Conservation (phyloP, 2,329 filamentous ascomycete species). For the Botrytis paeoniae region DNA sequence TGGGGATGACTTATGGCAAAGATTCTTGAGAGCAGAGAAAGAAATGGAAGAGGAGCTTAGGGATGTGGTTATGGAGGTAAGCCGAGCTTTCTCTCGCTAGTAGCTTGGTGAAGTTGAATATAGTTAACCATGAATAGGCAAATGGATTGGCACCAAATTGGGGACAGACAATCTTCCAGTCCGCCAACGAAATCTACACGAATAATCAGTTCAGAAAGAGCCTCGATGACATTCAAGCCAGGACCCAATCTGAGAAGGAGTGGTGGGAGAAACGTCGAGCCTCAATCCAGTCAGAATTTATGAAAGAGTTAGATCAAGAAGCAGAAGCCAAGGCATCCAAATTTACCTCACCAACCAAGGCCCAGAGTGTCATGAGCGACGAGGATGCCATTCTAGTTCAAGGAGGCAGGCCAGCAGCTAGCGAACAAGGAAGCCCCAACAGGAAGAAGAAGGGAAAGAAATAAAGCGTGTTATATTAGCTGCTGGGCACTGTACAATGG, state of each 20-base stretch:
- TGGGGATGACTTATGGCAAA: conserved; percentile 92
- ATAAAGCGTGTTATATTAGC: conserved; percentile 37
- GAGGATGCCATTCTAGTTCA: conserved; percentile 80
- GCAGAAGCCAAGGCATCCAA: conserved; percentile 44
- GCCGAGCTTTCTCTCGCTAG: conserved; percentile 28
- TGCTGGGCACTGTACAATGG: conserved; percentile 17
- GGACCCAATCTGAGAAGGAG: conserved; percentile 70
- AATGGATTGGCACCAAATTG: conserved; percentile 86
- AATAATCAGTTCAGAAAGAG: conserved; percentile 74
- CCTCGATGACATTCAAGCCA: conserved; percentile 70
- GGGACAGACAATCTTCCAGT: conserved; percentile 96
- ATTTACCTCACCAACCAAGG: conserved; percentile 39
- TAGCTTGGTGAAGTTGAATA: background rate
- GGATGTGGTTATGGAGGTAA: conserved; percentile 89
- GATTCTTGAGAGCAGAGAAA: conserved; percentile 88
- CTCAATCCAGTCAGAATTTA: conserved; percentile 70
- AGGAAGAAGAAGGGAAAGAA: conserved; percentile 67
- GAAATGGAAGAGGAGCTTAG: conserved; percentile 95
- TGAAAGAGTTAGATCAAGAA: conserved; percentile 76
- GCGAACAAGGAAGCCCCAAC: conserved; percentile 39
- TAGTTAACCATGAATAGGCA: conserved; percentile 55
- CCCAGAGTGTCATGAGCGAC: conserved; percentile 53
- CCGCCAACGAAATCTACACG: conserved; percentile 90
- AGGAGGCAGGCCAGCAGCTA: conserved; percentile 27
- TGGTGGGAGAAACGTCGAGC: conserved; percentile 89